Evolutionary conservation across 495 filamentous ascomycete species (phyloP).

Genomic region (Durotheca rogersii): DNA sequence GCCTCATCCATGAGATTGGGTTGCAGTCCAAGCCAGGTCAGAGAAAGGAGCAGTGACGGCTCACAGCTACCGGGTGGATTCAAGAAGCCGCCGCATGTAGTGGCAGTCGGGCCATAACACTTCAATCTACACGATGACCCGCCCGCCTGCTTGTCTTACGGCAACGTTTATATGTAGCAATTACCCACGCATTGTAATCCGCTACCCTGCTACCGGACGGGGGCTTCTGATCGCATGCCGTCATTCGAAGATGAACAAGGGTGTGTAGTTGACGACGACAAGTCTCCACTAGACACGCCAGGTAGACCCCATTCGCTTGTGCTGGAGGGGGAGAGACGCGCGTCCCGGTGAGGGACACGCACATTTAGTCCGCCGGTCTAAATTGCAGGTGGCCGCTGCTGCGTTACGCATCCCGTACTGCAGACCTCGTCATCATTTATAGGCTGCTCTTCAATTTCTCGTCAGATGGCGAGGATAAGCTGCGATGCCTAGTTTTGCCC

Average conservation of each 20-base stretch:
- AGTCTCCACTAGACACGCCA: slow-evolving; percentile 17
- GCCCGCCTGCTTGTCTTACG: slow-evolving; percentile 9
- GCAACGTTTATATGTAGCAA: too few relatives aligned
- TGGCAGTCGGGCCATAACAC: too few relatives aligned
- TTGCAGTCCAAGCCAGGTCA: too few relatives aligned
- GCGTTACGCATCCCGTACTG: neutral
- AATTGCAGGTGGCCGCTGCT: neutral
- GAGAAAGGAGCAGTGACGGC: too few relatives aligned
- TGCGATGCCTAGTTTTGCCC: neutral
- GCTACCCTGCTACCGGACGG: slow-evolving; percentile 22
- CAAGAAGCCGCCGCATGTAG: too few relatives aligned
- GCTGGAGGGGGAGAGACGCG: slow-evolving; percentile 27
- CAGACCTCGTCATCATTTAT: neutral
- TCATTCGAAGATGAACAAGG: slow-evolving; percentile 30
- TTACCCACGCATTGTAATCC: too few relatives aligned
- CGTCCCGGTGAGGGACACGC: slow-evolving; percentile 23
- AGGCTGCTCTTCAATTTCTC: neutral
- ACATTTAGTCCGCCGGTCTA: slow-evolving; percentile 8
- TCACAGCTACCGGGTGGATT: too few relatives aligned
- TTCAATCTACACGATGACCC: too few relatives aligned
- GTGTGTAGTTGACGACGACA: slow-evolving; percentile 13
- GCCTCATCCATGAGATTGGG: too few relatives aligned
- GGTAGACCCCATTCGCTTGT: slow-evolving; percentile 19
- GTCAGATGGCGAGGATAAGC: neutral
- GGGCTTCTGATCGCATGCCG: slow-evolving; percentile 29